Base-by-base conservation (phyloP, 345 rosid genomes). In the Eucalyptus tenuipes region DNA sequence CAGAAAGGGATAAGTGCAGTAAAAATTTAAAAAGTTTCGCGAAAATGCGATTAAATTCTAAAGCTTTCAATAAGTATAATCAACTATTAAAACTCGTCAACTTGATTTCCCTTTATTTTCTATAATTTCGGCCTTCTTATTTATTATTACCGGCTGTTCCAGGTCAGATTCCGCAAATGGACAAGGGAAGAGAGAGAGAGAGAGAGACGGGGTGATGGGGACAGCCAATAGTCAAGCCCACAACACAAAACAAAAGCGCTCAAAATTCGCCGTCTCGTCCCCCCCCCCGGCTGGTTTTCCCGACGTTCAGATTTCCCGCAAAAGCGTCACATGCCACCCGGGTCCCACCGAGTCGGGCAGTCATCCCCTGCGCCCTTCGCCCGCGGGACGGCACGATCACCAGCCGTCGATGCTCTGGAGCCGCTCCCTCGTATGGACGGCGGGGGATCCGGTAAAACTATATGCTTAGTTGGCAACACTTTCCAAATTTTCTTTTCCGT, bases 1-100 rank as follows among this genome's bases (percentile, higher is more conserved):
- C 12, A 71, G 45, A 18, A 37, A 71, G 13, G 3, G 13, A 55
- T 25, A 24, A 55, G 6, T 55, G 6, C 6, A 10, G 6, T 55
- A 24, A 25, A 55, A 24, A 0, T 55, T 0, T 55, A 22, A 55
- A 10, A 55, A 55, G 0, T 24, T 55, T 53, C 1, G 0, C 1
- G 1, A 24, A 9, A 24, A 55, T 55, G 1, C 1, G 0, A 55
- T 55, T 2, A 24, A 55, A 9, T 1, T 52, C 57, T 52, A 66
- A 7, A 15, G 16, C 0, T 4, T 55, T 55, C 2, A 55, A 55
- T 0, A 55, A 22, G 3, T 24, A 2, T 25, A 55, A 55, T 55
- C 1, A 10, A 55, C 1, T 24, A 22, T 55, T 55, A 55, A 55
- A 55, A 55, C 3, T 55, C 9, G 12, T 55, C 29, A 55, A 55